Evolutionary conservation across 768 basidiomycete genomes (phyloP).

Genomic region (Suillus clintonianus): DNA sequence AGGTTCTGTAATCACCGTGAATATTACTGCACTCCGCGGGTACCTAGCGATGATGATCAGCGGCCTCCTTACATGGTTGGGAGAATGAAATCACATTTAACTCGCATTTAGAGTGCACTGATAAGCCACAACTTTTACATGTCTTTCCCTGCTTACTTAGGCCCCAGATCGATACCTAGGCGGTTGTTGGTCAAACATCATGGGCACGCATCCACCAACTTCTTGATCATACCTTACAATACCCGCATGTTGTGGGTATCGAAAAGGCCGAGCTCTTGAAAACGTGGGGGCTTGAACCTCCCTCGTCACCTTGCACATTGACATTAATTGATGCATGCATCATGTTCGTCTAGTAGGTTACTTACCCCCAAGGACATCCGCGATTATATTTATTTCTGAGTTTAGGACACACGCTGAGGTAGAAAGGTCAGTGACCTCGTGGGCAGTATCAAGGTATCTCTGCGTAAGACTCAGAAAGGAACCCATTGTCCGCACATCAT

Average conservation of each 20-base stretch:
- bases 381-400: slow-evolving; percentile 66
- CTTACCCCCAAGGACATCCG: slow-evolving; percentile 64
- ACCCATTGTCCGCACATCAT: not conserved
- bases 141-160: slow-evolving; percentile 86
- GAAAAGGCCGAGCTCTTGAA: slow-evolving; percentile 89
- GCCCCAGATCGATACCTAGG: slow-evolving; percentile 83
- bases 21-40: slow-evolving; percentile 64
- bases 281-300: slow-evolving; percentile 66
- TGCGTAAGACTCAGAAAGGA: slow-evolving; percentile 27
- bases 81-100: slow-evolving; percentile 56
- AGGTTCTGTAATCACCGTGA: slow-evolving; percentile 26
- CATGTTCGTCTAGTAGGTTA: slow-evolving; percentile 14
- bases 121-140: slow-evolving; percentile 74
- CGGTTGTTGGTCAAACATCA: slow-evolving; percentile 1
- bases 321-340: slow-evolving; percentile 4
- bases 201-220: slow-evolving; percentile 6
- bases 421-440: slow-evolving; percentile 55
- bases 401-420: slow-evolving; percentile 59
- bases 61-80: not conserved
- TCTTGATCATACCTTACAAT: slow-evolving; percentile 64
- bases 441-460: slow-evolving; percentile 64
- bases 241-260: slow-evolving; percentile 79
- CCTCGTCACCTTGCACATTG: slow-evolving; percentile 64
- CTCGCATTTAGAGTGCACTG: slow-evolving; percentile 85
- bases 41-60: slow-evolving; percentile 44